phyloP scores from a whole-genome alignment of 306 rosid genomes.

The Cucumis melo region DNA sequence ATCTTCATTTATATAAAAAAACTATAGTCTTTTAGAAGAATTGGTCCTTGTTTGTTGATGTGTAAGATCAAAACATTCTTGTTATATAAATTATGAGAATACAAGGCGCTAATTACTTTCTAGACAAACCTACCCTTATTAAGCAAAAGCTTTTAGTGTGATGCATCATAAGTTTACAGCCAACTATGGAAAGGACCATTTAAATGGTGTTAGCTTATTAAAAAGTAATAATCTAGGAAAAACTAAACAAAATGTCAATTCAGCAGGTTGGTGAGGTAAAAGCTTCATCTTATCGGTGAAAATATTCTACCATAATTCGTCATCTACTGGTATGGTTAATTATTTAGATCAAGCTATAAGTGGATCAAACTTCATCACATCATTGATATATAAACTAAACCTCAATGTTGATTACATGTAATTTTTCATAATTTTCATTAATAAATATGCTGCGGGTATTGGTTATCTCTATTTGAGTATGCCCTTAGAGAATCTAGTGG shows the following conservation, averaged over 20 bases:
- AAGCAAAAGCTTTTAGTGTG: not conserved
- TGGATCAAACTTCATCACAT: not conserved
- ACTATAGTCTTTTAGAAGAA: not conserved
- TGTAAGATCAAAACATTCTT: not conserved
- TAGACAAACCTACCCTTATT: not conserved
- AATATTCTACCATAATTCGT: not conserved
- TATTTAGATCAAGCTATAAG: not conserved
- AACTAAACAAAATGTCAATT: not conserved
- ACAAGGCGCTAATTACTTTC: not conserved
- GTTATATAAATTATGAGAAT: not conserved
- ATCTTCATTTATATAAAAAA: not conserved
- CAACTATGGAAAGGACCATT: not conserved
- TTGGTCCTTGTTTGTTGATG: not conserved
- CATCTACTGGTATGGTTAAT: not conserved
- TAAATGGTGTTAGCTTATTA: not conserved
- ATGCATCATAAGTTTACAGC: not conserved
- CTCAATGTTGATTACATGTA: not conserved
- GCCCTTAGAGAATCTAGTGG: conserved; percentile 99
- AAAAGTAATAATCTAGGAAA: not conserved
- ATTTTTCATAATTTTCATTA: not conserved
- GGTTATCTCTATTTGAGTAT: conserved; percentile 93
- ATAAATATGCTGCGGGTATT: conserved; percentile 42
- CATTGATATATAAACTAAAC: not conserved
- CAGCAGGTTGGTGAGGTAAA: no score
- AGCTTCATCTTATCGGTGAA: not conserved